Base-by-base conservation (phyloP, 2,329 filamentous ascomycete species). In the Tolypocladium ovalisporum region DNA sequence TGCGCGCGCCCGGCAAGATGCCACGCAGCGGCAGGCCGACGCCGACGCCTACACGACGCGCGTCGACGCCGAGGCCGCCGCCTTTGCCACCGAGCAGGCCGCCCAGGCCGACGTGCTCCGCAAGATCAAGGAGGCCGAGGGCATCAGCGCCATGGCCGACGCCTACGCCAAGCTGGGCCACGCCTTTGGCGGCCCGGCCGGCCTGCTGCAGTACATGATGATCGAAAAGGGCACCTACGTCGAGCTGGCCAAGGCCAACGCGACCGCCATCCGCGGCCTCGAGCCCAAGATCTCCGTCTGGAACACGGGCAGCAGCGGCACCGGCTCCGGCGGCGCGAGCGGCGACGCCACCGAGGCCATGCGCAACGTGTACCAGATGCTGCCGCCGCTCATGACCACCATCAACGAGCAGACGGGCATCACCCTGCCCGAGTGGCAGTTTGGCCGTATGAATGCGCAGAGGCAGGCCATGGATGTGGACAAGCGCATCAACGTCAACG, bases 391-490 rank as follows among this genome's bases (percentile, higher is more conserved):
- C 24, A 85, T 95, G 75, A 85, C 81, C 12, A 95, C 90, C 0
- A 93, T 96, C 66, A 87, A 94, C 64, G 90, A 95, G 59, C 90
- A 96, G 76, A 95, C 90, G 0, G 90, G 90, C 0, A 91, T 95
- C 66, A 79, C 81, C 1, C 83, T 92, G 8, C 90, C 90, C 1
- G 82, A 82, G 65, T 95, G 90, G 90, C 82, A 85, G 68, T 85
- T 85, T 67, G 82, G 82, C 0, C 70, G 67, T 57, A 60, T 76
- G 57, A 71, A 71, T 19, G 73, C 72, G 8, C 68, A 64, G 5
- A 65, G 69, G 35, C 62, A 68, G 29, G 71, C 69, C n/a, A 65
- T 72, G 58, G 58, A 63, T 52, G 29, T 2, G 17, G 29, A 34
- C 12, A 51, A 22, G 47, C 42, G 59, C 61, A 47, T 40, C 53